Conservation (phyloP, 148 eudicot species). For the Beta vulgaris region DNA sequence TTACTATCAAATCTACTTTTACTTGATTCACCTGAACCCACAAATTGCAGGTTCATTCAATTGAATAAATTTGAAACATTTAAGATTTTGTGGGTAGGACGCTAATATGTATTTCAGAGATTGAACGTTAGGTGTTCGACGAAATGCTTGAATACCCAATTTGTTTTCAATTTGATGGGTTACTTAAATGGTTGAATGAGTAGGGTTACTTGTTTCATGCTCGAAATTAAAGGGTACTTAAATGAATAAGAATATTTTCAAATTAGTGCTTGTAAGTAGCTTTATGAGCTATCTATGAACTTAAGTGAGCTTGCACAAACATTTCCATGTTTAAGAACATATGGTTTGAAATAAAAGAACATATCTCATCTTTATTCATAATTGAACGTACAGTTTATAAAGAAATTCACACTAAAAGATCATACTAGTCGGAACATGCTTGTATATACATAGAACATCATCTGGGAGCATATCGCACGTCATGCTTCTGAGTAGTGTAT, state of each 20-base stretch:
- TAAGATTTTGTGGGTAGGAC: constrained; percentile 1
- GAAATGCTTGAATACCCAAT: neutral
- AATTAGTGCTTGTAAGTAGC: neutral
- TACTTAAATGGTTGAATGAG: neutral
- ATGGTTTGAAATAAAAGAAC: too few species aligned
- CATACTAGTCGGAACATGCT: too few species aligned
- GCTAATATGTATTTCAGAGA: neutral
- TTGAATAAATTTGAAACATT: neutral
- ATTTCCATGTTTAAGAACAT: too few species aligned
- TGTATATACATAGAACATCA: too few species aligned
- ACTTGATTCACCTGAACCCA: neutral
- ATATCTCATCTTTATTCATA: too few species aligned
- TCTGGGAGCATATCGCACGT: too few species aligned
- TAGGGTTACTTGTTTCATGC: neutral
- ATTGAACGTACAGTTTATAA: too few species aligned
- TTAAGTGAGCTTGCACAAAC: too few species aligned
- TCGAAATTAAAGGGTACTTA: neutral
- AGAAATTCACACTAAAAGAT: too few species aligned
- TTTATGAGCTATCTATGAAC: too few species aligned
- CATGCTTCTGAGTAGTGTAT: too few species aligned
- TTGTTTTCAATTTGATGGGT: neutral
- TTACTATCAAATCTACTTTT: neutral
- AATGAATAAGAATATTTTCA: neutral
- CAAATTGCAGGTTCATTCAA: neutral
- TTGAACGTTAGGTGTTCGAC: constrained; percentile 18